These are phyloP conservation scores for Cicer judaicum DNA, from an alignment of 306 rosid genomes.

Conservation along the genomic window DNA sequence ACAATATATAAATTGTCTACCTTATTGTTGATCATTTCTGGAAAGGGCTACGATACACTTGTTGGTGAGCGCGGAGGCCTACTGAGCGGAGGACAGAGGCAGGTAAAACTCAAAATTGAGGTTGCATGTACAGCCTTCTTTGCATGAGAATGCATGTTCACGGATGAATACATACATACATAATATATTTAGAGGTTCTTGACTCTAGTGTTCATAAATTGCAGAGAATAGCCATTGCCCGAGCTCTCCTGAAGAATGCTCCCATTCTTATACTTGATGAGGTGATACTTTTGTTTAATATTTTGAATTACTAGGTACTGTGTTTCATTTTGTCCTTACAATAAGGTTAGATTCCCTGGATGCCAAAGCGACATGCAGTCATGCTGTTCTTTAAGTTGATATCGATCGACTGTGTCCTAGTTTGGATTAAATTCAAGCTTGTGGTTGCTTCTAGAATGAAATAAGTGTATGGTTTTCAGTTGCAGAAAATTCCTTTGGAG, in stretches of 20 bases:
- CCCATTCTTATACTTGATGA: constrained; percentile 92
- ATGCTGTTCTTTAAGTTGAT: background rate
- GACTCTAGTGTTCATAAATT: constrained; percentile 43
- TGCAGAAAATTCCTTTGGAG: background rate
- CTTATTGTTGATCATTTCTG: constrained; percentile 26
- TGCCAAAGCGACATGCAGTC: constrained; percentile 13
- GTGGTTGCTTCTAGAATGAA: background rate
- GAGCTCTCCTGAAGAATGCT: constrained; percentile 88
- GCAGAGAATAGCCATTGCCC: constrained; percentile 93
- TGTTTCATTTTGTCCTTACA: constrained; percentile 26
- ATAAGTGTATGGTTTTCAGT: background rate
- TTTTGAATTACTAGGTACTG: constrained; percentile 18
- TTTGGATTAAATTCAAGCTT: background rate
- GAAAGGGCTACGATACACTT: constrained; percentile 86
- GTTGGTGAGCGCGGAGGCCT: constrained; percentile 99
- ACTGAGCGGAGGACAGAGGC: constrained; percentile 94
- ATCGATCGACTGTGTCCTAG: background rate
- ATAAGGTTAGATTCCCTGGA: constrained; percentile 30
- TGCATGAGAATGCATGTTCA: constrained; percentile 20
- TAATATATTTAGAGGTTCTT: constrained; percentile 24
- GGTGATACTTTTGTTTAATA: constrained; percentile 49
- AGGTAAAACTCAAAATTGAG: constrained; percentile 57
- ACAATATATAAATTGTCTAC: constrained; percentile 13
- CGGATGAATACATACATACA: background rate
- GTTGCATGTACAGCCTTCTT: background rate